Percentiles rank a stretch among this genome's conserved stretches.
phyloP scores from a whole-genome alignment of 768 basidiomycete genomes.

The Boletus vermiculosoides region DNA sequence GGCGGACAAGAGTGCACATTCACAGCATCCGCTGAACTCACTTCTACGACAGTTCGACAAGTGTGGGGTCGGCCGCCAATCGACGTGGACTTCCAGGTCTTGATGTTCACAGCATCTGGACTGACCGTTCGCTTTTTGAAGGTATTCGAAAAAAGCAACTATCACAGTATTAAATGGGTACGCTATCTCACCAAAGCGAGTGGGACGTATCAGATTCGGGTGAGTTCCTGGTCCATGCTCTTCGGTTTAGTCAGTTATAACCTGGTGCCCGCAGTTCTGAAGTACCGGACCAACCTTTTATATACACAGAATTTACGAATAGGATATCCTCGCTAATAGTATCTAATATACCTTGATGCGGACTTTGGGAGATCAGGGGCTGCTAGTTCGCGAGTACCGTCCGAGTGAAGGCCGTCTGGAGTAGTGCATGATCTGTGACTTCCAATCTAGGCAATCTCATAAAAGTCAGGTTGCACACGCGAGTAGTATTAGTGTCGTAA shows the following conservation, averaged over 20 bases:
- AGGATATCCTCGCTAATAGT: constrained; percentile 25
- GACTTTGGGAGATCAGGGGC: constrained; percentile 7
- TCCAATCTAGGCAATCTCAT: constrained; percentile 29
- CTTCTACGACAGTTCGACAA: constrained; percentile 88
- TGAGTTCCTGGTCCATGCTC: constrained; percentile 41
- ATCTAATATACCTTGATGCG: constrained; percentile 27
- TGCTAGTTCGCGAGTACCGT: not conserved
- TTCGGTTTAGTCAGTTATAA: not conserved
- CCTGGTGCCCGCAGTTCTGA: constrained; percentile 28
- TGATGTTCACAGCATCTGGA: constrained; percentile 98
- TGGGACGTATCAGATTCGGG: constrained; percentile 91
- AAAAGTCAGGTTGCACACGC: constrained; percentile 1
- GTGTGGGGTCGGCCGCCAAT: constrained; percentile 98
- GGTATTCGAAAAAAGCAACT: constrained; percentile 95
- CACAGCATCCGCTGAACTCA: constrained; percentile 76
- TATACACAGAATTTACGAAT: constrained; percentile 27
- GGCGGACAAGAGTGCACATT: constrained; percentile 91
- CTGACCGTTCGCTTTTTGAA: constrained; percentile 95
- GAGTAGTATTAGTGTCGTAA: constrained; percentile 20
- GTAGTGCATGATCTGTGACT: constrained; percentile 7
- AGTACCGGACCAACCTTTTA: constrained; percentile 9
- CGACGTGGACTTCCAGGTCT: constrained; percentile 96
- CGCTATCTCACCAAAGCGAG: constrained; percentile 92
- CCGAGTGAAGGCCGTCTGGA: not conserved
- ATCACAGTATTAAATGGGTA: constrained; percentile 96